These are phyloP conservation scores for Candida coquimbonensis DNA, from an alignment of 805 yeast genomes.

Conservation along the genomic window DNA sequence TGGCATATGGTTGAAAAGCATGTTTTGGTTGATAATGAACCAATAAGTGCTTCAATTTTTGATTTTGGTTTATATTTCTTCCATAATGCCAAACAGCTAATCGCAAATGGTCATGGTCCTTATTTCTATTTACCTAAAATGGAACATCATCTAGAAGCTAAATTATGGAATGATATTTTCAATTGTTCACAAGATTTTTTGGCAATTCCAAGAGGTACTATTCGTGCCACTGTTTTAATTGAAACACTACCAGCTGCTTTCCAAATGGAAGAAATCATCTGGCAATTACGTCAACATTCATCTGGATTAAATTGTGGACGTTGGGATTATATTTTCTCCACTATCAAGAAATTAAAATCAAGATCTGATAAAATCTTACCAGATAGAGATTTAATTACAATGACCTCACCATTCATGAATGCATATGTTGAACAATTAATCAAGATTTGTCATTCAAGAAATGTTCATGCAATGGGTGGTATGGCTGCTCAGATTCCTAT, in stretches of 20 bases:
- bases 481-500: conserved; percentile 88
- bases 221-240: conserved; percentile 74
- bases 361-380: conserved; percentile 57
- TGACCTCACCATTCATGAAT: conserved; percentile 78
- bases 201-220: conserved; percentile 66
- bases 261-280: conserved; percentile 81
- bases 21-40: conserved; percentile 63
- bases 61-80: conserved; percentile 76
- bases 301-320: conserved; percentile 84
- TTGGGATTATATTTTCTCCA: conserved; percentile 84
- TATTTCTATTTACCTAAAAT: conserved; percentile 79
- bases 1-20: conserved; percentile 81
- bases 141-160: conserved; percentile 82
- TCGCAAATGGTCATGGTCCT: conserved; percentile 68
- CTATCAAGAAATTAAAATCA: conserved; percentile 70
- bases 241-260: conserved; percentile 82
- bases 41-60: conserved; percentile 71
- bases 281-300: conserved; percentile 69
- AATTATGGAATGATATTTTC: conserved; percentile 77
- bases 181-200: conserved; percentile 68
- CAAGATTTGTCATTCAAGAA: conserved; percentile 67
- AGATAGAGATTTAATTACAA: conserved; percentile 70
- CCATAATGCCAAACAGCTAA: conserved; percentile 61
- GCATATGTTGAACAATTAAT: conserved; percentile 70
- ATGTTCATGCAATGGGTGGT: conserved; percentile 86